phyloP scores from a whole-genome alignment of 2,329 filamentous ascomycete genomes.

The Leptosphaerulina australis region DNA sequence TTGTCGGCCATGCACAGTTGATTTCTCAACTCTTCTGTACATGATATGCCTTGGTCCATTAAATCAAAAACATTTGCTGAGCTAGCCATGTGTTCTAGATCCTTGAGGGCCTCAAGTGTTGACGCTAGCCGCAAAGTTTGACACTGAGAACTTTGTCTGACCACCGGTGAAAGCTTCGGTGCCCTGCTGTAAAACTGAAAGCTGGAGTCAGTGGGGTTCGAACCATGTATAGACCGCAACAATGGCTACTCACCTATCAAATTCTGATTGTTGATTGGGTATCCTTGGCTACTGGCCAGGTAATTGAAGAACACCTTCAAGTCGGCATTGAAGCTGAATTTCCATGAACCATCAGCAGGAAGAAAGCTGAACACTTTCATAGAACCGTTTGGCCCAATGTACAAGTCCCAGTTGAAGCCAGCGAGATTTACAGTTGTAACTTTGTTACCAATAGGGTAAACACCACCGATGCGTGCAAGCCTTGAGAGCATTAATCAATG shows the following conservation, averaged over 20 bases:
- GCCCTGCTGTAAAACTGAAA: slow-evolving; percentile 29
- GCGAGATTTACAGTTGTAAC: slow-evolving; percentile 51
- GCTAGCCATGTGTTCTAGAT: too few relatives aligned
- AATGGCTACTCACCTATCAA: slow-evolving; percentile 30
- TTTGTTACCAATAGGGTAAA: slow-evolving; percentile 28
- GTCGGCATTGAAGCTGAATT: slow-evolving; percentile 61
- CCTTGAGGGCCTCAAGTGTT: neutral
- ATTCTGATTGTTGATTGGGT: slow-evolving; percentile 36
- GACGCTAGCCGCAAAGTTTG: slow-evolving; percentile 1
- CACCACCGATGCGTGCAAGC: slow-evolving; percentile 26
- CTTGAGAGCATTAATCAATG: slow-evolving; percentile 1
- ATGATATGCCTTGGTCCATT: too few relatives aligned
- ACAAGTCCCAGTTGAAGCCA: slow-evolving; percentile 62
- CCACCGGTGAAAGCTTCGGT: slow-evolving; percentile 35
- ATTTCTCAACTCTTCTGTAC: too few relatives aligned
- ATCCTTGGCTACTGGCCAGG: slow-evolving; percentile 56
- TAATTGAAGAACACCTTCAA: slow-evolving; percentile 64
- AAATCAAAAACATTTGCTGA: too few relatives aligned
- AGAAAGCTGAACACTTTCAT: slow-evolving; percentile 68
- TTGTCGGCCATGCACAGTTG: too few relatives aligned
- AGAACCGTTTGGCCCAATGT: slow-evolving; percentile 62
- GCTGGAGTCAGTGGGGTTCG: neutral
- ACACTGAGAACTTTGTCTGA: slow-evolving; percentile 30
- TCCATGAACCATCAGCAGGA: slow-evolving; percentile 31
- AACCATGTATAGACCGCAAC: neutral